phyloP scores from a whole-genome alignment of 2,329 filamentous ascomycete genomes.

The Alternaria triticina region DNA sequence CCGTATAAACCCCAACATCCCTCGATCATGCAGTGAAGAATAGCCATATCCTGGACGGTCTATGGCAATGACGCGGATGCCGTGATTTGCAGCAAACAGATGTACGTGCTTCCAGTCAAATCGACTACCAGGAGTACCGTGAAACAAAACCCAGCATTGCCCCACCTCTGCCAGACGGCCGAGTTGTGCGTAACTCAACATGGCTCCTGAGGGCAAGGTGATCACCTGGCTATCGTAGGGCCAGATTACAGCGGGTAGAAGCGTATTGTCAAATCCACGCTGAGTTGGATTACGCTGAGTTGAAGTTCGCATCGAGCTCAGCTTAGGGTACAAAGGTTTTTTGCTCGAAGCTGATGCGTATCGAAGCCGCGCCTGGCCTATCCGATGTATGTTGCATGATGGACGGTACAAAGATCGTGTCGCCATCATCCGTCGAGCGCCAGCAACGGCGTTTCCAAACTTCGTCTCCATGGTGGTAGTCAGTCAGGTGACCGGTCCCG shows the following conservation, averaged over 20 bases:
- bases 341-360: neutral
- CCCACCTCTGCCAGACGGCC: neutral
- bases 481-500: neutral
- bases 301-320: neutral
- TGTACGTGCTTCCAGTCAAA: neutral
- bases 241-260: neutral
- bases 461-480: neutral
- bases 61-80: neutral
- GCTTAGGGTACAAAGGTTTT: neutral
- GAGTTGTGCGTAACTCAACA: slow-evolving; percentile 1
- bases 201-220: neutral
- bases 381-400: neutral
- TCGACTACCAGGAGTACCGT: slow-evolving; percentile 1
- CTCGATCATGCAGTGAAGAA: neutral
- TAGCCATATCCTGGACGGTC: neutral
- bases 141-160: neutral
- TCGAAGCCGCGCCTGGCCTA: neutral
- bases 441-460: neutral
- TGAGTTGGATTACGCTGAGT: no score
- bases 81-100: neutral
- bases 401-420: neutral
- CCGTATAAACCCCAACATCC: neutral
- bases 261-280: neutral
- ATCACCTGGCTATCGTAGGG: neutral
- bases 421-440: neutral